Evolutionary conservation across 2,329 filamentous ascomycete species (phyloP).

Genomic region (Aspergillus neotritici): DNA sequence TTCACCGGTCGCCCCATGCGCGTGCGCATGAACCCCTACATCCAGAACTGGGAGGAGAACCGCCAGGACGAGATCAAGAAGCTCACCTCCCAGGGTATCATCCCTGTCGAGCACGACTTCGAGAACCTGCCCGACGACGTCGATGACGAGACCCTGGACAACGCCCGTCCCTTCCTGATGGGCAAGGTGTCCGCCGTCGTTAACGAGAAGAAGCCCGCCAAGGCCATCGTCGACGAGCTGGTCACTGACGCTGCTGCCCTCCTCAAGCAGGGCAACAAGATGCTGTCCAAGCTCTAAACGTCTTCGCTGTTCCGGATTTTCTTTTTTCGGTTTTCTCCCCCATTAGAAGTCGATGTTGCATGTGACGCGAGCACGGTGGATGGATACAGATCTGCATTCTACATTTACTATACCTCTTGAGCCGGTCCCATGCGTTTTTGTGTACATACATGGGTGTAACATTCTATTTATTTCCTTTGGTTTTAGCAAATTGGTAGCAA

Average conservation of each 20-base stretch:
- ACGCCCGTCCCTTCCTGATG: slow-evolving; percentile 88
- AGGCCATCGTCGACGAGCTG: slow-evolving; percentile 90
- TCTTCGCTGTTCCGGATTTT: slow-evolving; percentile 4
- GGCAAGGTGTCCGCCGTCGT: slow-evolving; percentile 93
- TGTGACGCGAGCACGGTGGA: background rate
- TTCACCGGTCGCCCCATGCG: slow-evolving; percentile 95
- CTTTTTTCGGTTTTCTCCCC: background rate
- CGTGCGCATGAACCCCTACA: slow-evolving; percentile 90
- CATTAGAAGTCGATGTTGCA: too few species aligned
- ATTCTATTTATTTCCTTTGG: background rate
- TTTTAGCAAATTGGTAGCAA: too few species aligned
- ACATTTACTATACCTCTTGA: slow-evolving; percentile 2
- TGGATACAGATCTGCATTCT: slow-evolving; percentile 6
- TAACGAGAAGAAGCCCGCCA: slow-evolving; percentile 86
- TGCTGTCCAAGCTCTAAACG: slow-evolving; percentile 63
- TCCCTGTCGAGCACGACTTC: slow-evolving; percentile 90
- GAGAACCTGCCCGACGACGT: slow-evolving; percentile 70
- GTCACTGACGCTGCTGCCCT: slow-evolving; percentile 71
- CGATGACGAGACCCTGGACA: slow-evolving; percentile 83
- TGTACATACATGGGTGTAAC: slow-evolving; percentile 1
- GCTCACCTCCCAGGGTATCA: slow-evolving; percentile 78
- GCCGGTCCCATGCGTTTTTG: slow-evolving; percentile 1
- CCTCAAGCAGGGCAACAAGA: slow-evolving; percentile 62
- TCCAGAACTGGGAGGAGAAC: slow-evolving; percentile 93
- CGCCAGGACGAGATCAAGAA: slow-evolving; percentile 85